These are phyloP conservation scores for Meyerozyma smithsonii DNA, from an alignment of 1,139 yeast species.

Conservation along the genomic window DNA sequence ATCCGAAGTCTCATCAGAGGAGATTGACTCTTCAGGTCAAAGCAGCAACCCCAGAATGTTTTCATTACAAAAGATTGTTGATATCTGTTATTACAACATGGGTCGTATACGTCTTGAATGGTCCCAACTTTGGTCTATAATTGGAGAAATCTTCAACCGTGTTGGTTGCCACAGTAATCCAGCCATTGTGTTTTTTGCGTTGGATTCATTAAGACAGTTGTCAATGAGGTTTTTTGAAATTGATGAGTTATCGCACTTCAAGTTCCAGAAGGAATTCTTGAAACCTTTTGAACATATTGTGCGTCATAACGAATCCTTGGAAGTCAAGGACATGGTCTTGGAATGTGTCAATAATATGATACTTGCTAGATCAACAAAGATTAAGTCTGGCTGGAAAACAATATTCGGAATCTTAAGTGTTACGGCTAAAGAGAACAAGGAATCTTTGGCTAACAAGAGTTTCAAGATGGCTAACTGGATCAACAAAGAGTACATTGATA, in stretches of 20 bases:
- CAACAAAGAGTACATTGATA: conserved; percentile 55
- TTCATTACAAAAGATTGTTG: conserved; percentile 91
- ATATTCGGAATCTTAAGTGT: conserved; percentile 72
- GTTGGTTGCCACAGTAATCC: conserved; percentile 79
- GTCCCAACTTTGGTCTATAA: conserved; percentile 91
- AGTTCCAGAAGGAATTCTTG: conserved; percentile 90
- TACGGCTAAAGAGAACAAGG: conserved; percentile 55
- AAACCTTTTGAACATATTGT: conserved; percentile 86
- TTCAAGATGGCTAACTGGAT: conserved; percentile 62
- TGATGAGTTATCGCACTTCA: conserved; percentile 92
- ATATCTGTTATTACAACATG: conserved; percentile 97
- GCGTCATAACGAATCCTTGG: conserved; percentile 58
- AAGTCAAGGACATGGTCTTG: conserved; percentile 83
- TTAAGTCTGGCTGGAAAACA: conserved; percentile 94
- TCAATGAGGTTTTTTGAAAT: conserved; percentile 89
- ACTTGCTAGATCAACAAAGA: conserved; percentile 64
- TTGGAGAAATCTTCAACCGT: conserved; percentile 84
- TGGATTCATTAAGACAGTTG: conserved; percentile 89
- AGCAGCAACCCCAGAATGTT: conserved; percentile 84
- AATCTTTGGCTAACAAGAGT: conserved; percentile 57
- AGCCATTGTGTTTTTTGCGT: conserved; percentile 81
- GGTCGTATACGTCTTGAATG: conserved; percentile 93
- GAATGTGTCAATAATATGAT: conserved; percentile 89
- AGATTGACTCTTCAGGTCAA: conserved; percentile 82
- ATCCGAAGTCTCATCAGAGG: conserved; percentile 83